Conservation (phyloP, 2,329 filamentous ascomycete species). For the Neonectria hederae region DNA sequence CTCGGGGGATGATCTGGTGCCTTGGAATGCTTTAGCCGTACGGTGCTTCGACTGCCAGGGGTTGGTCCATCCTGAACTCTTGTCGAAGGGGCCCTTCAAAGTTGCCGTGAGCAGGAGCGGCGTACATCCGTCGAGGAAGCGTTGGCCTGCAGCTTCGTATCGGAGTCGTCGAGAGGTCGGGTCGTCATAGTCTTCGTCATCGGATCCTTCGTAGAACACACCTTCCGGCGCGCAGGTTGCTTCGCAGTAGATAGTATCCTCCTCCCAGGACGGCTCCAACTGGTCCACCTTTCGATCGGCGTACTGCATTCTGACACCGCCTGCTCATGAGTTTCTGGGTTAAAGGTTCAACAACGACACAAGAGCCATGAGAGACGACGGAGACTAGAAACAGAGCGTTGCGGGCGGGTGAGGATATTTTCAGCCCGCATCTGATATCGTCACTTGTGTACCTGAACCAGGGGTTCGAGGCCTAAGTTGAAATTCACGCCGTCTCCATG, state of each 20-base stretch:
- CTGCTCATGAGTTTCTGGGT: conserved; percentile 23
- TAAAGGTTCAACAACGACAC: conserved; percentile 18
- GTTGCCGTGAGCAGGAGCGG: conserved; percentile 68
- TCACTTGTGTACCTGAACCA: conserved; percentile 2
- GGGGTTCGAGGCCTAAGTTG: conserved; percentile 12
- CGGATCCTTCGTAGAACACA: conserved; percentile 64
- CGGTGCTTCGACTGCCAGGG: conserved; percentile 47
- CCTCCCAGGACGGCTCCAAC: conserved; percentile 35
- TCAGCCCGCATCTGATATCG: conserved; percentile 23
- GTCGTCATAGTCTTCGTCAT: conserved; percentile 63
- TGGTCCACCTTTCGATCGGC: conserved; percentile 23
- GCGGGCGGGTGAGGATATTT: conserved; percentile 2
- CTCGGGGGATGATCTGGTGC: conserved; percentile 27
- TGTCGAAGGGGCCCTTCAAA: conserved; percentile 69
- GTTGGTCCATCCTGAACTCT: conserved; percentile 44
- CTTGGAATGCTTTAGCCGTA: conserved; percentile 25
- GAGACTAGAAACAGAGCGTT: not conserved
- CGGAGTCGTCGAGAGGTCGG: conserved; percentile 58
- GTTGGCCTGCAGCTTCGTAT: conserved; percentile 67
- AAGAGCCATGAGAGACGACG: conserved; percentile 5
- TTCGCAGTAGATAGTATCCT: conserved; percentile 58
- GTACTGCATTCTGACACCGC: conserved; percentile 24
- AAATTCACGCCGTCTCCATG: conserved; percentile 36
- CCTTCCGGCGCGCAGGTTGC: conserved; percentile 54
- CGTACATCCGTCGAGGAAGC: conserved; percentile 65